Evolutionary conservation across 1,284 basidiomycete species (phyloP).

Genomic region (Apiotrichum brassicae): DNA sequence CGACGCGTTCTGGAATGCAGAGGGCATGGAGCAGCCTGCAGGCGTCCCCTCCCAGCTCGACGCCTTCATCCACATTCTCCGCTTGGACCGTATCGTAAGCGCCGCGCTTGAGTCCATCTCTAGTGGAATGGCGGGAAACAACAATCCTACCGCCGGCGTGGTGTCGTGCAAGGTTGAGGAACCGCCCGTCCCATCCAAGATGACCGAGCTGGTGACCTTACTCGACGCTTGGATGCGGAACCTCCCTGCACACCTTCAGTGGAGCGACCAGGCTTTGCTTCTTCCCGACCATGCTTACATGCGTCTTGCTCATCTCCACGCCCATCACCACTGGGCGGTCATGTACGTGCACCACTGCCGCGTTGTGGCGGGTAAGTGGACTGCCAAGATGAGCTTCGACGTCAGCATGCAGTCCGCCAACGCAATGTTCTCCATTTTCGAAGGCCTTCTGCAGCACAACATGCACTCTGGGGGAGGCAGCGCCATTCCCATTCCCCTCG

Average conservation of each 20-base stretch:
- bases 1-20: constrained; percentile 20
- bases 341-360: constrained; percentile 74
- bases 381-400: constrained; percentile 51
- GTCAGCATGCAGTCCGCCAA: constrained; percentile 13
- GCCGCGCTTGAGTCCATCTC: constrained; percentile 66
- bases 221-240: constrained; percentile 67
- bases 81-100: constrained; percentile 62
- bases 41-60: constrained; percentile 41
- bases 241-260: constrained; percentile 62
- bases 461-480: background rate
- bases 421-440: constrained; percentile 5
- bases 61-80: constrained; percentile 61
- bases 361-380: constrained; percentile 51
- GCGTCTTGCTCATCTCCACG: constrained; percentile 62
- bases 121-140: too few species aligned
- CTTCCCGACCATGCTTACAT: constrained; percentile 56
- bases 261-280: constrained; percentile 50
- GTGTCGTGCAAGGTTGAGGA: too few species aligned
- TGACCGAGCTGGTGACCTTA: constrained; percentile 60
- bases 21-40: background rate
- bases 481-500: background rate
- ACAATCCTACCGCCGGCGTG: too few species aligned
- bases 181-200: constrained; percentile 34
- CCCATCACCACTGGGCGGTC: constrained; percentile 57
- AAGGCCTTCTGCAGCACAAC: constrained; percentile 18